phyloP scores from a whole-genome alignment of 306 rosid genomes.

The Dicorynia guianensis region DNA sequence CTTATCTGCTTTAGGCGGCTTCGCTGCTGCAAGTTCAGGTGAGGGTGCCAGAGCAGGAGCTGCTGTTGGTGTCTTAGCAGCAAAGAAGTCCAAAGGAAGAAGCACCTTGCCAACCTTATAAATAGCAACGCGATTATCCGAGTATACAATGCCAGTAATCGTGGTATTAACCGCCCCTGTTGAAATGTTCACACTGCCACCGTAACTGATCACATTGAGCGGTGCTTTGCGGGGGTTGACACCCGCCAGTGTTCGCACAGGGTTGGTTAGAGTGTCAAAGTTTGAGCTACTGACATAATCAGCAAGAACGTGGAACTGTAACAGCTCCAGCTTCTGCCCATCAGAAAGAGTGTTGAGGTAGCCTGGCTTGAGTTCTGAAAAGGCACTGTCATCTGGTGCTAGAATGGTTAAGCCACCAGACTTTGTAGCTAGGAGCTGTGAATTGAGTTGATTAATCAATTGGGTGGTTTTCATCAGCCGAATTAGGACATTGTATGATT shows the following conservation, averaged over 20 bases:
- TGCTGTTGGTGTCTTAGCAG: slow-evolving; percentile 36
- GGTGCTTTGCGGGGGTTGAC: slow-evolving; percentile 52
- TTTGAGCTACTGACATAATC: slow-evolving; percentile 56
- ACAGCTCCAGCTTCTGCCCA: slow-evolving; percentile 57
- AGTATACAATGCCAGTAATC: slow-evolving; percentile 58
- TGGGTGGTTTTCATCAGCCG: slow-evolving; percentile 70
- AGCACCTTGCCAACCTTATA: slow-evolving; percentile 68
- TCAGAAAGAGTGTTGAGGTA: slow-evolving; percentile 64
- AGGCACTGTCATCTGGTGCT: slow-evolving; percentile 63
- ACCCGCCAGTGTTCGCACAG: slow-evolving; percentile 68
- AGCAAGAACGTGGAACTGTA: slow-evolving; percentile 75
- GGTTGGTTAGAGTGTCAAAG: slow-evolving; percentile 75
- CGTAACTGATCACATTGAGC: slow-evolving; percentile 63
- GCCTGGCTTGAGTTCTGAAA: slow-evolving; percentile 68
- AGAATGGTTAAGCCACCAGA: slow-evolving; percentile 61
- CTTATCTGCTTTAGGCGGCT: slow-evolving; percentile 52
- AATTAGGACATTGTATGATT: slow-evolving; percentile 54
- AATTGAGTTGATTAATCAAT: slow-evolving; percentile 57
- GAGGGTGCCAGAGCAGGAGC: slow-evolving; percentile 35
- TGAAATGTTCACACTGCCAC: slow-evolving; percentile 61
- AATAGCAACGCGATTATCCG: slow-evolving; percentile 66
- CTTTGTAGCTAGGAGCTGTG: slow-evolving; percentile 57
- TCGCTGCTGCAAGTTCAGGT: slow-evolving; percentile 2
- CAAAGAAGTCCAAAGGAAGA: slow-evolving; percentile 58
- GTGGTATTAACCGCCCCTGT: slow-evolving; percentile 67